Evolutionary conservation across 768 basidiomycete species (phyloP), one percentile per base, ranked within the genome.

Genomic region (Tylopilus plumbeoviolaceoides): DNA sequence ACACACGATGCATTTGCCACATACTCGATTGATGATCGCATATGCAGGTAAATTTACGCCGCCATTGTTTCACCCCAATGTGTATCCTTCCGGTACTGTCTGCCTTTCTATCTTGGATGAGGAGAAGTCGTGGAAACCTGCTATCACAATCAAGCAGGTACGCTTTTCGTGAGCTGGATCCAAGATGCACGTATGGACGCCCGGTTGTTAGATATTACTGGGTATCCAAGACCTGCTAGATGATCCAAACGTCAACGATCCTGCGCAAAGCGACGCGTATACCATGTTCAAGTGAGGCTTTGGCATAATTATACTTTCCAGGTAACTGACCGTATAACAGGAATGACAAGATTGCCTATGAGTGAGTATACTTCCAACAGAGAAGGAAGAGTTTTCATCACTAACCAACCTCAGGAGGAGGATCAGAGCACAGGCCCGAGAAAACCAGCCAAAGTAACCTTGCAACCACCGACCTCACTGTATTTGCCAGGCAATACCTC

Each of bases 51-150:
- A 98, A 85, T 98, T 98, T 73, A 76, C 84, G 1, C 97, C 95
- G 2, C 87, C 95, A 33, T 75, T 98, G 45, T 98, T 98, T 75
- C 95, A 99, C 68, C 95, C 95, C 25, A 98, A 98, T 67, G 95
- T 99, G 50, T 99, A 98, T 67, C 97, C 97, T 1, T 98, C 95
- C 28, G 97, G 97, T 23, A 99, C 97, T 18, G 95, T 98, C 43
- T 98, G 95, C 70, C 77, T 99, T 27, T 98, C 95, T 11, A 99
- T 99, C 64, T 73, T 99, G 49, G 95, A 98, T 64, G 97, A 99
- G 67, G 97, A 99, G 72, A 98, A 99, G 70, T 87, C 87, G 1
- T 99, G 97, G 97, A 98, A 98, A 67, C 94, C 97, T 23, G 91
- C 94, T 7, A 98, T 99, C 62, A 98, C 97, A 2, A 94, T 99